Conservation (phyloP, 192 early-diverging fungal genomes). For the Podila epigama region DNA sequence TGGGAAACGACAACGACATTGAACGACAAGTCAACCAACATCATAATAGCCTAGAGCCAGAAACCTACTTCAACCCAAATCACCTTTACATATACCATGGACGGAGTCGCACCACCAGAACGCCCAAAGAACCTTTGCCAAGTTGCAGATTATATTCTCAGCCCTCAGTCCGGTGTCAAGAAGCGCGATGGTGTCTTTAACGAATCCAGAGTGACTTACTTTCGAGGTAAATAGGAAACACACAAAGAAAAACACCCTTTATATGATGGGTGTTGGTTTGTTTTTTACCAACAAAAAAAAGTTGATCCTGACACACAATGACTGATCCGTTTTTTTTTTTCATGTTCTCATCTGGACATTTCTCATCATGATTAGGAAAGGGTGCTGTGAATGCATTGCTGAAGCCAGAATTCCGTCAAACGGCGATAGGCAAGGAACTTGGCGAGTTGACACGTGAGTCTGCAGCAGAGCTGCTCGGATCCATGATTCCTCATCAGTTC, state of each 20-base stretch:
- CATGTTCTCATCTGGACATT: not conserved
- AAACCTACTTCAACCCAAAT: not conserved
- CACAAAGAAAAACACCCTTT: not conserved
- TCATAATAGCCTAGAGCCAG: not conserved
- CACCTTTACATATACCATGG: slow-evolving; percentile 12
- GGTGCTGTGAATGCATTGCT: slow-evolving; percentile 72
- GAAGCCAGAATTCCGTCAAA: slow-evolving; percentile 65
- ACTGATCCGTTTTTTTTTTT: not conserved
- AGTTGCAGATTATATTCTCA: slow-evolving; percentile 83
- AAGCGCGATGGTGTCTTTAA: slow-evolving; percentile 87
- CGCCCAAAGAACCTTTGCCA: slow-evolving; percentile 67
- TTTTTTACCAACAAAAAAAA: too few species aligned
- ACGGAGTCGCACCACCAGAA: slow-evolving; percentile 29
- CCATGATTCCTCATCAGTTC: slow-evolving; percentile 75
- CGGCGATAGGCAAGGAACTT: slow-evolving; percentile 57
- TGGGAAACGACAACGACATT: not conserved
- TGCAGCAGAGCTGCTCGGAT: slow-evolving; percentile 67
- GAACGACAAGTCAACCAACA: not conserved
- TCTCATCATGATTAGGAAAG: slow-evolving; percentile 55
- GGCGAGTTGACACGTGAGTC: slow-evolving; percentile 42
- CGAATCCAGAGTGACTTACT: slow-evolving; percentile 90
- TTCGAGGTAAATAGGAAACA: slow-evolving; percentile 72
- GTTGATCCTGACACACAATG: not conserved
- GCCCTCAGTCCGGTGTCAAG: slow-evolving; percentile 74
- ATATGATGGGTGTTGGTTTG: too few species aligned